These are phyloP conservation scores for Metschnikowia lunata DNA, from an alignment of 805 yeast genomes.

Conservation along the genomic window DNA sequence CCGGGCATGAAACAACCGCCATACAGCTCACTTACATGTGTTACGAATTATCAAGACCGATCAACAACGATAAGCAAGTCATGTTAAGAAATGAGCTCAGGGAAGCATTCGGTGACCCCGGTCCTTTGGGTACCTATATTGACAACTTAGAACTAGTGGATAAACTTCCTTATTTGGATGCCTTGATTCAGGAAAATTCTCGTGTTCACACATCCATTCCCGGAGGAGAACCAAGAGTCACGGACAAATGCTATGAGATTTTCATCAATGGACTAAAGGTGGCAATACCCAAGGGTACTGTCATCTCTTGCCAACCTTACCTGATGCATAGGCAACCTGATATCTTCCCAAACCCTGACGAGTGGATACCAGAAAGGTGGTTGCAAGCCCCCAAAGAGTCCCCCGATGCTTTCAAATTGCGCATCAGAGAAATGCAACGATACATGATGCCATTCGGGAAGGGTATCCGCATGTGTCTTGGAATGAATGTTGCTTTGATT, in stretches of 20 bases:
- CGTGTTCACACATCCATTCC: constrained; percentile 70
- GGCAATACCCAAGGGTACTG: constrained; percentile 48
- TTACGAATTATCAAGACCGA: constrained; percentile 54
- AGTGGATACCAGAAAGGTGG: constrained; percentile 65
- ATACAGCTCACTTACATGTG: constrained; percentile 47
- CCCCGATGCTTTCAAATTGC: constrained; percentile 22
- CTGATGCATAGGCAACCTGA: constrained; percentile 50
- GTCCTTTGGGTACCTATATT: constrained; percentile 17
- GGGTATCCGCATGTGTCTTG: constrained; percentile 72
- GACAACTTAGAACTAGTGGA: constrained; percentile 43
- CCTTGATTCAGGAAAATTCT: constrained; percentile 56
- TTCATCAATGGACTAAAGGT: constrained; percentile 9
- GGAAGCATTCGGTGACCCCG: constrained; percentile 29
- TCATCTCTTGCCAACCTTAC: constrained; percentile 63
- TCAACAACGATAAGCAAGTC: constrained; percentile 42
- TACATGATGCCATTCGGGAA: constrained; percentile 67
- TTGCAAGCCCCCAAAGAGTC: constrained; percentile 34
- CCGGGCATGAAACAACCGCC: constrained; percentile 66
- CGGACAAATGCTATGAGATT: constrained; percentile 29
- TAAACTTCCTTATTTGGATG: constrained; percentile 52
- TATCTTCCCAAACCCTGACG: constrained; percentile 49
- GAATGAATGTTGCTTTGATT: constrained; percentile 61
- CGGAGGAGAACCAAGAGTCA: constrained; percentile 62
- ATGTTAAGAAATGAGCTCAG: constrained; percentile 45
- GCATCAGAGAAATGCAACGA: constrained; percentile 45